Evolutionary conservation across 108 stramenopile species (phyloP), one percentile per base, ranked within the genome.

Genomic region (Nitzschia sp.): DNA sequence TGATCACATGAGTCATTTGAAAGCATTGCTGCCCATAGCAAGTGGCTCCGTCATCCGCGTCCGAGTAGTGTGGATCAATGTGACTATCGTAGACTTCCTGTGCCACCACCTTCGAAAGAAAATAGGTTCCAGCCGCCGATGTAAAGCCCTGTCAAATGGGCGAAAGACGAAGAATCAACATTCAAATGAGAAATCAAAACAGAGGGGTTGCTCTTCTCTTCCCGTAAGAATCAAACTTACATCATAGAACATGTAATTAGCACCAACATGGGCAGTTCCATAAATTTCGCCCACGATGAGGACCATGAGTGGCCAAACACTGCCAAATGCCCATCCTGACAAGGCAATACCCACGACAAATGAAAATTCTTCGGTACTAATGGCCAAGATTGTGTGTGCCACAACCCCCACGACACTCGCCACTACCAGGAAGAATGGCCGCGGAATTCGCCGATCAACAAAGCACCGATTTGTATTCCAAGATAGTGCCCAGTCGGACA

Each of bases 181-280:
- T n/a, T n/a, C n/a, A n/a, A n/a, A n/a, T n/a, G n/a, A n/a, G n/a
- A n/a, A n/a, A n/a, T n/a, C n/a, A n/a, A n/a, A n/a, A n/a, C n/a
- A n/a, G n/a, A n/a, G n/a, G n/a, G n/a, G n/a, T n/a, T n/a, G n/a
- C n/a, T n/a, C n/a, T n/a, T n/a, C n/a, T n/a, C n/a, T n/a, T n/a
- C n/a, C n/a, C n/a, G n/a, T n/a, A n/a, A n/a, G n/a, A n/a, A n/a
- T n/a, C n/a, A n/a, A n/a, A n/a, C n/a, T n/a, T n/a, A n/a, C 92
- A 41, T 94, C 92, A 58, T 70, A 94, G 45, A 91, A 94, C 89
- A 94, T 86, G 79, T 94, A 94, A 58, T 94, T 91, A 3, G 89
- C 89, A 34, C 82, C 88, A 60, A 87, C 76, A 61, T 94, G 78
- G 4, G 55, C 66, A 5, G 82, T 82, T 19, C 89, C 88, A 55